phyloP scores from a whole-genome alignment of 2,329 filamentous ascomycete species.

The Fusarium nodosum region DNA sequence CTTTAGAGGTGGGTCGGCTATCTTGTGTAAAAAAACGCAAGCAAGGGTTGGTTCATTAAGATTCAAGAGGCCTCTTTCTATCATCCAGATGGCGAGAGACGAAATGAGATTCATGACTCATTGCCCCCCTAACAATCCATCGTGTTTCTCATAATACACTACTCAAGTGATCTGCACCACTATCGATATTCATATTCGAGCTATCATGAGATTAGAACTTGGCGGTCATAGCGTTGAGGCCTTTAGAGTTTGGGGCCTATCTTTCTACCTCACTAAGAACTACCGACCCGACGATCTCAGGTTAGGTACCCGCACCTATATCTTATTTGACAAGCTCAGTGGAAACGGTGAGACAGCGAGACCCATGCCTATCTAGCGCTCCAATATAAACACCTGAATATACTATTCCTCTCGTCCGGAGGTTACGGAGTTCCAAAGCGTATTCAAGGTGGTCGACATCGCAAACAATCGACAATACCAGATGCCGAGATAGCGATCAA shows the following conservation, averaged over 20 bases:
- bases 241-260: not conserved
- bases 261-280: constrained; percentile 1
- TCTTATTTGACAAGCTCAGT: constrained; percentile 18
- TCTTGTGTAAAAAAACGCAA: constrained; percentile 18
- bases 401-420: not conserved
- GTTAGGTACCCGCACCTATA: constrained; percentile 15
- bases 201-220: not conserved
- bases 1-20: constrained; percentile 8
- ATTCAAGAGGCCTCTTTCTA: not conserved
- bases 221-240: constrained; percentile 21
- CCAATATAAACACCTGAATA: constrained; percentile 3
- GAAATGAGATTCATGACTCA: not conserved
- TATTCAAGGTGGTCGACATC: constrained; percentile 14
- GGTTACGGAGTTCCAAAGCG: not conserved
- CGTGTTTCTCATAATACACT: not conserved
- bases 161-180: constrained; percentile 5
- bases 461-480: constrained; percentile 4
- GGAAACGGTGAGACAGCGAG: constrained; percentile 1
- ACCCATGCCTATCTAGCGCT: constrained; percentile 12
- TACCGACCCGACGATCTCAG: constrained; percentile 12
- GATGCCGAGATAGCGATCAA: constrained; percentile 25
- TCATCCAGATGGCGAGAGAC: not conserved
- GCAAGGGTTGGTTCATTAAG: not conserved
- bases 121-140: not conserved
- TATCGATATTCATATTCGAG: not conserved